Evolutionary conservation across 345 rosid genomes (phyloP).

Genomic region (Dimocarpus longan): DNA sequence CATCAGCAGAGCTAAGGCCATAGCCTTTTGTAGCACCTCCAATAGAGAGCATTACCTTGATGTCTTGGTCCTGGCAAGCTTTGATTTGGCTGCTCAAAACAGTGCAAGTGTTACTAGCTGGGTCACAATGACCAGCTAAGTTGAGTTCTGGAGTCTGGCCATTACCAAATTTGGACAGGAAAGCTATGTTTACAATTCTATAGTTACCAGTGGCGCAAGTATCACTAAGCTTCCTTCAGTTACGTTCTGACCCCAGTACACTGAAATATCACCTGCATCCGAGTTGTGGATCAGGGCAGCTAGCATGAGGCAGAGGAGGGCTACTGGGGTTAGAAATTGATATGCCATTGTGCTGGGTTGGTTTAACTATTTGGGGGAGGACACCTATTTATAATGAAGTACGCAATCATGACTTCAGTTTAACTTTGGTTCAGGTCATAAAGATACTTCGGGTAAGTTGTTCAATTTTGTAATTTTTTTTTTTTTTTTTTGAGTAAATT

Average conservation of each 20-base stretch:
- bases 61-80: slow-evolving; percentile 9
- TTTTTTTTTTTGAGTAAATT: no score
- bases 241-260: slow-evolving; percentile 24
- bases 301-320: not conserved
- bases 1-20: slow-evolving; percentile 12
- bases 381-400: not conserved
- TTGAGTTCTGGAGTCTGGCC: slow-evolving; percentile 20
- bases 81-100: not conserved
- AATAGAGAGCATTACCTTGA: slow-evolving; percentile 22
- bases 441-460: no score
- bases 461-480: no score
- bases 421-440: not conserved
- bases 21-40: slow-evolving; percentile 16
- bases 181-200: slow-evolving; percentile 19
- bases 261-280: slow-evolving; percentile 11
- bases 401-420: not conserved
- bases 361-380: not conserved
- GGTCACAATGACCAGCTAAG: slow-evolving; percentile 18
- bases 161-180: slow-evolving; percentile 17
- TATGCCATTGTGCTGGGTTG: not conserved
- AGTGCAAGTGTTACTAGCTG: not conserved
- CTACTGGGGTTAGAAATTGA: not conserved
- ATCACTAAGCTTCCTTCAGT: slow-evolving; percentile 15
- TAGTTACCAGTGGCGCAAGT: slow-evolving; percentile 25
- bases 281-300: not conserved